Evolutionary conservation across 2,329 filamentous ascomycete genomes (phyloP).

Genomic region (Penicillium frequentans): DNA sequence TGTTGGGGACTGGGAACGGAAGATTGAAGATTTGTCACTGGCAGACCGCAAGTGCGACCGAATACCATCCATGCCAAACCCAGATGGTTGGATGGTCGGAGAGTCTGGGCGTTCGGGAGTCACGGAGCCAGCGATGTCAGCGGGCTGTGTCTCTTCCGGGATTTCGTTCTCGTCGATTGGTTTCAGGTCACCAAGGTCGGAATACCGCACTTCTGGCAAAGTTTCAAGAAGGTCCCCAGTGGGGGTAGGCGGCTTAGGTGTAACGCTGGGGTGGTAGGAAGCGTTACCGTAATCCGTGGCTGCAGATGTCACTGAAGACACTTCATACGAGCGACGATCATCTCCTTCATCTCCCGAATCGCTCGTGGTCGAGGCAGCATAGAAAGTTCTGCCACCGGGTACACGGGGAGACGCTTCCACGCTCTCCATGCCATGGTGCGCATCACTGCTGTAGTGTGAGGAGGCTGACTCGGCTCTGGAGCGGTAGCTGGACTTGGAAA

Average conservation of each 20-base stretch:
- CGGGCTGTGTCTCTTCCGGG: slow-evolving; percentile 14
- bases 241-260: slow-evolving; percentile 30
- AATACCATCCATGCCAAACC: slow-evolving; percentile 64
- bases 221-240: slow-evolving; percentile 31
- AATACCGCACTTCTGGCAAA: slow-evolving; percentile 37
- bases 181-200: slow-evolving; percentile 41
- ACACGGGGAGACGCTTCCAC: slow-evolving; percentile 31
- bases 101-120: slow-evolving; percentile 59
- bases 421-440: slow-evolving; percentile 27
- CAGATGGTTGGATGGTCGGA: slow-evolving; percentile 65
- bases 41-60: slow-evolving; percentile 78
- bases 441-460: slow-evolving; percentile 38
- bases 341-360: slow-evolving; percentile 41
- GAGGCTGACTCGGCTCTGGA: slow-evolving; percentile 40
- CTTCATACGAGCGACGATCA: slow-evolving; percentile 23
- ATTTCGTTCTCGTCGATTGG: slow-evolving; percentile 39
- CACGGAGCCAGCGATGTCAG: slow-evolving; percentile 7
- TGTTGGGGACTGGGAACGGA: slow-evolving; percentile 51
- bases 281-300: slow-evolving; percentile 38
- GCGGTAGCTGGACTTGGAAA: slow-evolving; percentile 39
- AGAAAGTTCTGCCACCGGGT: slow-evolving; percentile 31
- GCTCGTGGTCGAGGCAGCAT: slow-evolving; percentile 37
- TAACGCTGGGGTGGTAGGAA: slow-evolving; percentile 35
- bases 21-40: slow-evolving; percentile 80
- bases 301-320: slow-evolving; percentile 24